These are phyloP conservation scores for Amauroascus niger DNA, from an alignment of 2,329 filamentous ascomycete species.

Conservation along the genomic window DNA sequence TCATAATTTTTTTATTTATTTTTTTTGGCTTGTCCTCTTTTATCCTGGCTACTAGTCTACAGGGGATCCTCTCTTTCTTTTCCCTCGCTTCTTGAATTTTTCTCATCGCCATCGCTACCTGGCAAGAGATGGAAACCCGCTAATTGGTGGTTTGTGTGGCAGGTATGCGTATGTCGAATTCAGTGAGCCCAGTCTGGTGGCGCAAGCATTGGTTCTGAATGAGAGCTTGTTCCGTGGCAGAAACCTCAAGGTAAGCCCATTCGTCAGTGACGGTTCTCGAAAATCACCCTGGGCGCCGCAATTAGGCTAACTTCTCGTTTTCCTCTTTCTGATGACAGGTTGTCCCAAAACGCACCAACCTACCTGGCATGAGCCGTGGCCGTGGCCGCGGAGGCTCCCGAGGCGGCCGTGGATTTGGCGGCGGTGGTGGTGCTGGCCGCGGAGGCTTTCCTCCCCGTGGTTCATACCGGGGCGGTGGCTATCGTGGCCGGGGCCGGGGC, in stretches of 20 bases:
- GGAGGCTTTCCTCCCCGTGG: conserved; percentile 28
- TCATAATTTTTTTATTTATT: neutral
- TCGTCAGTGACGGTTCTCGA: too few species aligned
- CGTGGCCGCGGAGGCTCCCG: conserved; percentile 44
- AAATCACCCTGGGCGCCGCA: neutral
- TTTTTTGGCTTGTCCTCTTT: neutral
- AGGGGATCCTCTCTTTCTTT: neutral
- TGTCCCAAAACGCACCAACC: conserved; percentile 82
- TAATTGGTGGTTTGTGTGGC: conserved; percentile 28
- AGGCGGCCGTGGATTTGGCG: conserved; percentile 32
- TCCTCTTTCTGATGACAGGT: conserved; percentile 44
- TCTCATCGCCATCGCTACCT: conserved; percentile 39
- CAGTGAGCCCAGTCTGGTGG: conserved; percentile 82
- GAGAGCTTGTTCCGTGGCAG: conserved; percentile 92
- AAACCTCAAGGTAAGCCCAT: conserved; percentile 95
- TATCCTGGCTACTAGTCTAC: neutral
- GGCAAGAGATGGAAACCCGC: conserved; percentile 46
- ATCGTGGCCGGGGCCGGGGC: conserved; percentile 31
- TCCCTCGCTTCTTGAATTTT: neutral
- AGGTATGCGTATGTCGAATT: conserved; percentile 99
- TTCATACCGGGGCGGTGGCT: conserved; percentile 23
- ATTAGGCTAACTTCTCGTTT: neutral
- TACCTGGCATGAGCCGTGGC: conserved; percentile 86
- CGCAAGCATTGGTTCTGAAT: conserved; percentile 87
- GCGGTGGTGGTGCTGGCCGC: conserved; percentile 40